Evolutionary conservation across 2,329 filamentous ascomycete species (phyloP), one percentile per base, ranked within the genome.

Genomic region (Aplosporella prunicola): DNA sequence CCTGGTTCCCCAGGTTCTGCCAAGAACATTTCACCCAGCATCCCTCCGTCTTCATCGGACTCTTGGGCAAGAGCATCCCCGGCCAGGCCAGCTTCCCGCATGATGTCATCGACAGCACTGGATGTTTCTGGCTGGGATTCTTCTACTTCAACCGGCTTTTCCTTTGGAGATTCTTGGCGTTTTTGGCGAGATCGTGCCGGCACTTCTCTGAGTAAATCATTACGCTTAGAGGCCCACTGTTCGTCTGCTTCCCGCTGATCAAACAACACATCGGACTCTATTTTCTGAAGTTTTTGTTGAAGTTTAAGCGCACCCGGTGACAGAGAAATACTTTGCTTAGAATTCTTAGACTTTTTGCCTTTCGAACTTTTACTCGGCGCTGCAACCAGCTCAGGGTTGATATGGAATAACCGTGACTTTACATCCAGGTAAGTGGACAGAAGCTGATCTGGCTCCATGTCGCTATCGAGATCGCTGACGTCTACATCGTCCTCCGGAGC

Each of bases 381-480:
- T 57, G 67, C 57, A 78, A 82, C n/a, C 80, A 66, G 45, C 68
- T 80, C 36, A 4, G 67, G 66, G 32, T 66, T 57, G n/a, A 68
- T 50, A 28, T 64, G 56, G 45, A 62, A 71, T 2, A 71, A 49
- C 31, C 57, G 60, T 9, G 72, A 66, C 58, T 86, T 88, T 13
- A 84, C 74, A 11, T 80, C 75, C 14, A 98, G 51, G 58, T 89
- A 96, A 42, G 77, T 74, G 1, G 84, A 78, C 17, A 88, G 67
- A 13, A 71, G 56, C 40, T 69, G 61, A 24, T 70, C 66, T 3
- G 64, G 62, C 25, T 70, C 67, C 3, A 67, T 46, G 41, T 70
- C 67, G 43, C 66, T 69, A 15, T 68, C 67, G 5, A 68, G 45
- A 46, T 71, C 67, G 46, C 65, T 69, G 36, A 69, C 60, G 15